A percentile compares a stretch with the other conserved stretches of the same genome.
Evolutionary conservation across 2,329 filamentous ascomycete species (phyloP).

Genomic region (Cladosporium sphaerospermum): DNA sequence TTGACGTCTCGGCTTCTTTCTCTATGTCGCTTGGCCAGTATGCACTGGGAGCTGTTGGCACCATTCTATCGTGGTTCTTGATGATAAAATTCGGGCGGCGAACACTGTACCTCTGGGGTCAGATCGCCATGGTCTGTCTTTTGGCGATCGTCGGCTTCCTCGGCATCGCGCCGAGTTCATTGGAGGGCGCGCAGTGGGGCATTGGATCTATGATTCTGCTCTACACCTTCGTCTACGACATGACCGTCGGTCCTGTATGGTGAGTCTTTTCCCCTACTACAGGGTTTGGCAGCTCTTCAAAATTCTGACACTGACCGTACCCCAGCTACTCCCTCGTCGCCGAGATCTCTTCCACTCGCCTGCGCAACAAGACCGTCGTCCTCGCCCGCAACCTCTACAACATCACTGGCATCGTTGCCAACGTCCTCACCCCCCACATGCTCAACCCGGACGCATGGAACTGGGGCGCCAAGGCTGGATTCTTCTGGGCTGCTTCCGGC

Average conservation of each 20-base stretch:
- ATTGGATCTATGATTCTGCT: slow-evolving; percentile 23
- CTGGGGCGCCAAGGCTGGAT: slow-evolving; percentile 20
- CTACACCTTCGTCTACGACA: slow-evolving; percentile 27
- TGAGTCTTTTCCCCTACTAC: not conserved
- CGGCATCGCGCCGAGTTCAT: slow-evolving; percentile 12
- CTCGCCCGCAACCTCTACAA: slow-evolving; percentile 28
- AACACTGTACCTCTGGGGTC: slow-evolving; percentile 32
- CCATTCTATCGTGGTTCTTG: slow-evolving; percentile 28
- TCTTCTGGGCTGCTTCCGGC: slow-evolving; percentile 38
- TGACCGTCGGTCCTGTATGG: slow-evolving; percentile 27
- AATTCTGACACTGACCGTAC: not conserved
- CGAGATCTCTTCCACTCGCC: slow-evolving; percentile 25
- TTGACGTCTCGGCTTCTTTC: slow-evolving; percentile 31
- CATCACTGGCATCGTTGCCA: slow-evolving; percentile 20
- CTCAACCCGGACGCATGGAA: slow-evolving; percentile 21
- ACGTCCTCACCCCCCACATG: slow-evolving; percentile 23
- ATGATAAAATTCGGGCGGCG: slow-evolving; percentile 35
- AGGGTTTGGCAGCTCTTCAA: not conserved
- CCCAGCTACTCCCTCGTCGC: slow-evolving; percentile 23
- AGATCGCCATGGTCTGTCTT: slow-evolving; percentile 15
- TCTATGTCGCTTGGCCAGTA: slow-evolving; percentile 31
- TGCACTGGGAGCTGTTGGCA: slow-evolving; percentile 23
- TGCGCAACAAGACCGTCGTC: slow-evolving; percentile 26
- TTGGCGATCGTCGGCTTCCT: slow-evolving; percentile 23
- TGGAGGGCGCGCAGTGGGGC: slow-evolving; percentile 20